Percentiles rank a stretch among this genome's conserved stretches.
Evolutionary conservation across 176 grass and related monocot species (phyloP).

Genomic region (Olyra latifolia): DNA sequence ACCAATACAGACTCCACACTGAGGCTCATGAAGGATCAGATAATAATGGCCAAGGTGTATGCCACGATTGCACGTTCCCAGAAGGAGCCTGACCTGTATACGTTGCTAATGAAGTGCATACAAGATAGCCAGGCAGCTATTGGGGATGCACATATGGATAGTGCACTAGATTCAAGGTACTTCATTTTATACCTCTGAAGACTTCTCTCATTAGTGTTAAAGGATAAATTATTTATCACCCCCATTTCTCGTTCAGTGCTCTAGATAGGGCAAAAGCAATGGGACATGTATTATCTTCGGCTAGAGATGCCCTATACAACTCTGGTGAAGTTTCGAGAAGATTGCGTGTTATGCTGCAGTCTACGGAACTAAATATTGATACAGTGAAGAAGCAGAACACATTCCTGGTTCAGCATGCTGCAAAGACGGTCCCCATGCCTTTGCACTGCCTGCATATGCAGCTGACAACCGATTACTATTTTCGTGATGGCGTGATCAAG

Average conservation of each 20-base stretch:
- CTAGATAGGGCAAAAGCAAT: conserved; percentile 90
- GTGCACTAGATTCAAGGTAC: conserved; percentile 61
- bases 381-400: conserved; percentile 83
- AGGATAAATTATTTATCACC: conserved; percentile 21
- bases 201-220: conserved; percentile 9
- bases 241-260: conserved; percentile 59
- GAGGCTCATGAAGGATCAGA: conserved; percentile 79
- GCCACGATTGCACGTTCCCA: conserved; percentile 67
- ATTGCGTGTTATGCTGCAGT: conserved; percentile 81
- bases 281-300: conserved; percentile 64
- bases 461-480: conserved; percentile 76
- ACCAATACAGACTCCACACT: conserved; percentile 57
- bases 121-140: conserved; percentile 60
- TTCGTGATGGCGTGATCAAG: conserved; percentile 42
- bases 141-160: conserved; percentile 60
- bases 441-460: conserved; percentile 91
- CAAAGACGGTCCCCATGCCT: conserved; percentile 87
- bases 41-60: conserved; percentile 88
- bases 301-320: conserved; percentile 64
- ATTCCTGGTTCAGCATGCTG: conserved; percentile 95
- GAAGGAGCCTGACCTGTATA: conserved; percentile 58
- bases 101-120: conserved; percentile 60
- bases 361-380: conserved; percentile 70
- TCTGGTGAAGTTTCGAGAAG: conserved; percentile 61
- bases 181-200: conserved; percentile 15